Evolutionary conservation across 108 stramenopile species (phyloP), one percentile per base, ranked within the genome.

Genomic region (Seminavis robusta): DNA sequence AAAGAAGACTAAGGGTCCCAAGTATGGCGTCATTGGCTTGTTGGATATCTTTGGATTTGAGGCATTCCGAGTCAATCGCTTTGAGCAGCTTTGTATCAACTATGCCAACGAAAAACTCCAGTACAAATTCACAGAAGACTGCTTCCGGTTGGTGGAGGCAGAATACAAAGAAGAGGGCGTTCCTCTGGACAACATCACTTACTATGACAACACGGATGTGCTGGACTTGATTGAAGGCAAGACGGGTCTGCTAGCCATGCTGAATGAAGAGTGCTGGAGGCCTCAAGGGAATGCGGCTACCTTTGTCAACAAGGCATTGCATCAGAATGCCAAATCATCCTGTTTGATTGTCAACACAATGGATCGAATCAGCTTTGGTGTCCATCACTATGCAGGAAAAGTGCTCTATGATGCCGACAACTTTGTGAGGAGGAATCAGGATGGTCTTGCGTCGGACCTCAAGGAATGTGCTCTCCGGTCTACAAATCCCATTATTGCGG

Each of bases 11-110:
- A 49, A n/a, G 26, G 27, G 24, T 28, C 30, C n/a, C 41, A 63
- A 72, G 13, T 79, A 71, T 57, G 81, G 77, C 33, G 74, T 80
- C 36, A 87, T 94, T 38, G 88, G 88, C 8, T 68, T 94, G 11
- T 52, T 98, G 54, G 97, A 98, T 76, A 96, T 98, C 43, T 98
- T 96, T 74, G 97, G 97, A 3, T 98, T 98, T 56, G 97, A 98
- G 65, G 85, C 84, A 15, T 98, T 98, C 67, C 67, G 74, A 28
- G 74, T 88, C 24, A 94, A 94, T 61, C 74, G 87, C 0, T 90
- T 85, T 64, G 90, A 94, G 61, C 93, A 98, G 78, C 77, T 98
- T n/a, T 94, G 94, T 52, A 98, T 98, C 63, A 98, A 98, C 67
- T 96, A 91, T 68, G 93, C 92, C 53, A 98, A 98, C 73, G 97